Evolutionary conservation across 2,329 filamentous ascomycete genomes (phyloP), one percentile per base, ranked within the genome.

Genomic region (Hortaea sp.): DNA sequence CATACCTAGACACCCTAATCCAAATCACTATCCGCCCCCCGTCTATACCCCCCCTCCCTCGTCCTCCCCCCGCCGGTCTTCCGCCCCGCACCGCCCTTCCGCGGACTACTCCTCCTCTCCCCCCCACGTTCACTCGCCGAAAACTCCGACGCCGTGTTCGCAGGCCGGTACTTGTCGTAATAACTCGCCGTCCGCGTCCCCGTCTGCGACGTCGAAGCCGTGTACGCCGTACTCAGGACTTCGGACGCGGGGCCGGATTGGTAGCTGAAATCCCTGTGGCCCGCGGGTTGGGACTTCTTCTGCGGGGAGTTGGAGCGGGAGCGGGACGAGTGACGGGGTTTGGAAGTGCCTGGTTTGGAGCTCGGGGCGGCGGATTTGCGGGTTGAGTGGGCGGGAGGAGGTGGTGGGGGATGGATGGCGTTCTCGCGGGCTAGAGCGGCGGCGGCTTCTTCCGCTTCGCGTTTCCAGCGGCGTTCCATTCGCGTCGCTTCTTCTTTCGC

Each of bases 381-480:
- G 45, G 13, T 45, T 9, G 32, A 35, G 30, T 52, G 53, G 5
- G 53, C 44, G 32, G 50, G 51, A 30, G 50, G 52, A 9, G 52
- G 51, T 34, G 57, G 50, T 37, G 53, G 57, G 11, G 44, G 54
- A 29, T 44, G 52, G 34, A 39, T 49, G 55, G 49, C 57, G 48
- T 59, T 57, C 47, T 64, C 62, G 38, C 53, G 59, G n/a, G 59
- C 62, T 42, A 61, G 57, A 48, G 55, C 61, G 46, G 59, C 57
- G n/a, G 63, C 60, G 29, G 62, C 60, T 51, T 59, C 60, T 62
- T 70, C 65, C 62, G 71, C 57, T 54, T 65, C 63, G 39, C 57
- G 52, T 48, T 63, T 58, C 65, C 66, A 66, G 45, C 63, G 60
- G 29, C 63, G 57, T 46, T 66, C 64, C 63, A 65, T 66, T 11